phyloP scores from a whole-genome alignment of 768 basidiomycete species.

The Clitopilus passeckerianus region DNA sequence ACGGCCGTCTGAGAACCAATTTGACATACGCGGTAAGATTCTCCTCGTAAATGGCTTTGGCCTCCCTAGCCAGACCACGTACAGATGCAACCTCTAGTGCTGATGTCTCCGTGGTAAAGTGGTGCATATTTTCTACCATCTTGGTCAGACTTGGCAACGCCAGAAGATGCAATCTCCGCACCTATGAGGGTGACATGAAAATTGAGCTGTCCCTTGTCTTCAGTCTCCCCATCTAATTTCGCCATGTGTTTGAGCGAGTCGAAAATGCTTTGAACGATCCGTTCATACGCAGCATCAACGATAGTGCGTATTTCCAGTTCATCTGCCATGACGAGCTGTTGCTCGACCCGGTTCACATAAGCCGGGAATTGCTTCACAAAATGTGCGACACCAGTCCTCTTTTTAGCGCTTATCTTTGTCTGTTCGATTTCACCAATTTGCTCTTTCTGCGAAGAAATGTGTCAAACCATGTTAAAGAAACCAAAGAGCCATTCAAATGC shows the following conservation, averaged over 20 bases:
- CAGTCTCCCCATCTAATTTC: conserved; percentile 87
- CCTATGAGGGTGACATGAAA: conserved; percentile 95
- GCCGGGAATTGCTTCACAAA: conserved; percentile 92
- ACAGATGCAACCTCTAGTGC: conserved; percentile 64
- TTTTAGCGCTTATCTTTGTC: conserved; percentile 88
- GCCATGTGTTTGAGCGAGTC: conserved; percentile 94
- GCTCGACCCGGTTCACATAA: conserved; percentile 81
- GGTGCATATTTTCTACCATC: conserved; percentile 88
- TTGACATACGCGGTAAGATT: conserved; percentile 84
- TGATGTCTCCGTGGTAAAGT: conserved; percentile 80
- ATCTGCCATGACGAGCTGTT: conserved; percentile 74
- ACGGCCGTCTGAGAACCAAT: conserved; percentile 80
- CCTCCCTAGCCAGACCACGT: conserved; percentile 58
- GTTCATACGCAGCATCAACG: conserved; percentile 84
- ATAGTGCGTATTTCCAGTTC: conserved; percentile 69
- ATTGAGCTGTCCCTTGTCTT: conserved; percentile 96
- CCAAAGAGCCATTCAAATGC: conserved; percentile 12
- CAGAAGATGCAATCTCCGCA: conserved; percentile 28
- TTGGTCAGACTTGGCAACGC: neutral
- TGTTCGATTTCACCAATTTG: conserved; percentile 87
- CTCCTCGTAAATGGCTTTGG: conserved; percentile 84
- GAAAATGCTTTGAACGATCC: conserved; percentile 87
- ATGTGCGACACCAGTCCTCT: conserved; percentile 85
- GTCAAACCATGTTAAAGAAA: neutral
- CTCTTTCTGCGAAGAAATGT: conserved; percentile 50